phyloP scores from a whole-genome alignment of 1,284 basidiomycete species.

The Erythrobasidium hasegawianum region DNA sequence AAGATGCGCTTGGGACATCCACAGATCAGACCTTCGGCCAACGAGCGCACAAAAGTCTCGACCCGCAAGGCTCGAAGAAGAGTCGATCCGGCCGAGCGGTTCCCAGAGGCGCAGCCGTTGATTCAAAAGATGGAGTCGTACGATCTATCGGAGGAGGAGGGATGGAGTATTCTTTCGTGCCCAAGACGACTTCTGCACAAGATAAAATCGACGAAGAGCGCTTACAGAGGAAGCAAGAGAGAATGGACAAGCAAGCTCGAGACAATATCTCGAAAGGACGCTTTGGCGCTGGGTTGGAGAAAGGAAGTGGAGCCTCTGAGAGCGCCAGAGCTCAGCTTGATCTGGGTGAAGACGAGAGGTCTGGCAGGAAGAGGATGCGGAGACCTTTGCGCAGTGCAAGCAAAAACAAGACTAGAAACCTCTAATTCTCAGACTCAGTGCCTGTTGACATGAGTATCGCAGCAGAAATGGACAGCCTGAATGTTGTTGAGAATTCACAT shows the following conservation, averaged over 20 bases:
- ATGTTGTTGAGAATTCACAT: no score
- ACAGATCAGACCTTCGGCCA: conserved; percentile 38
- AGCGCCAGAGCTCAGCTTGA: conserved; percentile 26
- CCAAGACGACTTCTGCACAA: conserved; percentile 14
- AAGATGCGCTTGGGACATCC: conserved; percentile 30
- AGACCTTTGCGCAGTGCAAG: conserved; percentile 33
- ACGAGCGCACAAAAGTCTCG: conserved; percentile 22
- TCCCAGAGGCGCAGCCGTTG: conserved; percentile 23
- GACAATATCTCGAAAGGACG: conserved; percentile 15
- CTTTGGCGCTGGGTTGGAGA: conserved; percentile 38
- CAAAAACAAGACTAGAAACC: conserved; percentile 30
- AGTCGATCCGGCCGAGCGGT: conserved; percentile 12
- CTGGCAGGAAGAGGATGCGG: conserved; percentile 19
- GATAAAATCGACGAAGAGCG: conserved; percentile 15
- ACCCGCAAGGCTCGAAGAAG: background rate
- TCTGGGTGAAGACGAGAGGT: conserved; percentile 22
- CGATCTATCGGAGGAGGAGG: conserved; percentile 22
- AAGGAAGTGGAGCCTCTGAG: conserved; percentile 35
- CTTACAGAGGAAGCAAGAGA: conserved; percentile 7
- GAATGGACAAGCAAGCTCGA: conserved; percentile 16
- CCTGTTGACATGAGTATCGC: no score
- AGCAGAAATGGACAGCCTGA: no score
- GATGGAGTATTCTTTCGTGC: conserved; percentile 23
- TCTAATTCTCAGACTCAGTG: conserved; percentile 1
- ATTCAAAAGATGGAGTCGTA: conserved; percentile 7